Percentiles rank a stretch among this genome's conserved stretches.
These are phyloP conservation scores for Zymoseptoria ardabiliae DNA, from an alignment of 2,329 filamentous ascomycete genomes.

Conservation along the genomic window DNA sequence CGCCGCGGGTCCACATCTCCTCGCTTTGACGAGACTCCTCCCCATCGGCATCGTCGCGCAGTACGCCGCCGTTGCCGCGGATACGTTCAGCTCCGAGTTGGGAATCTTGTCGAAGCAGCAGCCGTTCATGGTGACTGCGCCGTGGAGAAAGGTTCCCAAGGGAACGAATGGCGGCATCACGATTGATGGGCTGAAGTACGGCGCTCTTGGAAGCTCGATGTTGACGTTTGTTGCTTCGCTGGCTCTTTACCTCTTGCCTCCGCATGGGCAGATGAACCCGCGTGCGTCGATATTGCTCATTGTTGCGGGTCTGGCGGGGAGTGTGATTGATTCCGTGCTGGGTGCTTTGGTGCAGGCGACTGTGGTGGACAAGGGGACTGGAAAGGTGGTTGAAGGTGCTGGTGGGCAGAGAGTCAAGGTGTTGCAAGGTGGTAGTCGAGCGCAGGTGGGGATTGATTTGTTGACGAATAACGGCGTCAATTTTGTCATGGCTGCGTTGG, in stretches of 20 bases:
- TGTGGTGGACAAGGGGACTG: slow-evolving; percentile 73
- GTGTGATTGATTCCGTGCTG: slow-evolving; percentile 77
- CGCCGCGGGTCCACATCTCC: slow-evolving; percentile 34
- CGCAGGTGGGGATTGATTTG: slow-evolving; percentile 62
- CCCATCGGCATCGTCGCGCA: slow-evolving; percentile 45
- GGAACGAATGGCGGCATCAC: slow-evolving; percentile 95
- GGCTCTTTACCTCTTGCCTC: slow-evolving; percentile 12
- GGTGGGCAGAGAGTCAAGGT: slow-evolving; percentile 44
- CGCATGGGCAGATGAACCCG: slow-evolving; percentile 12
- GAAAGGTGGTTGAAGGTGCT: slow-evolving; percentile 80
- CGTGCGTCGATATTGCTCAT: slow-evolving; percentile 42
- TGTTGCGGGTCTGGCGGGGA: slow-evolving; percentile 69
- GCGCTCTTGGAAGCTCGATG: slow-evolving; percentile 37
- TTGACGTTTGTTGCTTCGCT: slow-evolving; percentile 62
- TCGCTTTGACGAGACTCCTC: slow-evolving; percentile 33
- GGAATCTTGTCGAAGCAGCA: slow-evolving; percentile 73
- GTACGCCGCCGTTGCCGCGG: slow-evolving; percentile 85
- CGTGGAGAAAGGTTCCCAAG: slow-evolving; percentile 69
- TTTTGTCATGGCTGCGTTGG: slow-evolving; percentile 75
- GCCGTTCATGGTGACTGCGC: slow-evolving; percentile 81
- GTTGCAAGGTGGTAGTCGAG: slow-evolving; percentile 27
- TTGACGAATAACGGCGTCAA: slow-evolving; percentile 97
- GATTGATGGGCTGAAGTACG: slow-evolving; percentile 53
- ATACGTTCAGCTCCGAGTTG: slow-evolving; percentile 92
- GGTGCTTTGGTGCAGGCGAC: slow-evolving; percentile 80